These are phyloP conservation scores for Gymnopilus junonius DNA, from an alignment of 768 basidiomycete species.

Conservation along the genomic window DNA sequence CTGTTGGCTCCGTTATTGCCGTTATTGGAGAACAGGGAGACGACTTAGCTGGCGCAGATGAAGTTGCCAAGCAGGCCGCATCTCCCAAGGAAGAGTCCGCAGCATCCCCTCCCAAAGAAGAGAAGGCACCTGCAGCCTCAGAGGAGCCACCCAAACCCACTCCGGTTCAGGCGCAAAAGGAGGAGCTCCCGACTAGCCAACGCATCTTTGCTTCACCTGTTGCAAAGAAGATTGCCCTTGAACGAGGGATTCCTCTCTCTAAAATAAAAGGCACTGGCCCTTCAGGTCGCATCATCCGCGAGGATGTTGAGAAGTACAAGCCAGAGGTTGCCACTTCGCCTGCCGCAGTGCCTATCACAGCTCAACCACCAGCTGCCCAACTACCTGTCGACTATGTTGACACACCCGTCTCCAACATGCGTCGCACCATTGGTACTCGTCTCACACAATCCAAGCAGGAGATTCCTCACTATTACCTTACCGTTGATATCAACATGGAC, in stretches of 20 bases:
- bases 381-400: slow-evolving; percentile 78
- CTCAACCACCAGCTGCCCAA: slow-evolving; percentile 53
- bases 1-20: slow-evolving; percentile 89
- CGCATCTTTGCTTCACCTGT: slow-evolving; percentile 95
- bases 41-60: slow-evolving; percentile 76
- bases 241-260: slow-evolving; percentile 88
- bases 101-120: slow-evolving; percentile 30
- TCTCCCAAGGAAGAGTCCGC: slow-evolving; percentile 37
- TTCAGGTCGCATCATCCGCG: slow-evolving; percentile 90
- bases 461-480: slow-evolving; percentile 97
- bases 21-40: slow-evolving; percentile 95
- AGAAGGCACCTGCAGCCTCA: slow-evolving; percentile 23
- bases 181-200: slow-evolving; percentile 67
- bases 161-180: slow-evolving; percentile 46
- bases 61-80: slow-evolving; percentile 52
- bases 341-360: slow-evolving; percentile 46
- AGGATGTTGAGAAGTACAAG: slow-evolving; percentile 93
- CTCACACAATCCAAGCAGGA: slow-evolving; percentile 93
- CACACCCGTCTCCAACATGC: slow-evolving; percentile 91
- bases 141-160: slow-evolving; percentile 11
- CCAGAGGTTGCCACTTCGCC: slow-evolving; percentile 44
- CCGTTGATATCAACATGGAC: slow-evolving; percentile 96
- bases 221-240: slow-evolving; percentile 96
- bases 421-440: slow-evolving; percentile 88
- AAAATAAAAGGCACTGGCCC: slow-evolving; percentile 95